Evolutionary conservation across 2,329 filamentous ascomycete genomes (phyloP), one percentile per base, ranked within the genome.

Genomic region (Fusarium clavum): DNA sequence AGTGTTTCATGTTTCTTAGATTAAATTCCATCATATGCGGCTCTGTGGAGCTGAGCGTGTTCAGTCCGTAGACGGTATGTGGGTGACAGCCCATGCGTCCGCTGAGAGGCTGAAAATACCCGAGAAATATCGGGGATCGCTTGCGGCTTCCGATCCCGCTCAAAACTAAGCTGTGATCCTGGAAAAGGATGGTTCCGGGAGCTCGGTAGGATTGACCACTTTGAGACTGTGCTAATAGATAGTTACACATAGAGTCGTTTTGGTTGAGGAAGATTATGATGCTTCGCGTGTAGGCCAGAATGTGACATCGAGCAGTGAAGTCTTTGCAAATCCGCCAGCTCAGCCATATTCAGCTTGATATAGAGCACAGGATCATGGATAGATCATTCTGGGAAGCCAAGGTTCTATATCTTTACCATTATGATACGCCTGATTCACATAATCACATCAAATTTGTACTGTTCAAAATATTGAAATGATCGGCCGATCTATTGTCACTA

Each of bases 401-500:
- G 5, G 34, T n/a, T 38, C 18, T 38, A 38, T 11, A n/a, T 16
- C 3, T 11, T 1, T 5, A n/a, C 18, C 9, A 38, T 38, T 9
- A 34, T 18, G 16, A 18, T 18, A 18, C 32, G 18, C 9, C 16
- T 10, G 5, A 34, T 10, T 34, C 16, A 34, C 16, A 34, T 10
- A 9, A 34, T 18, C 32, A 18, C 16, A n/a, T 38, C 10, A 38
- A n/a, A 10, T 38, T 18, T 38, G 16, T n/a, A n/a, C 1, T 38
- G 18, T 38, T 38, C 16, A 38, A n/a, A 11, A 38, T n/a, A 5
- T 60, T 46, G 16, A 14, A 25, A 45, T 51, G 55, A 61, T 60
- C 58, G 58, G 58, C 58, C 58, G 58, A 61, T 61, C 55, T 60
- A 60, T 61, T 60, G 44, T 34, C 16, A 25, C n/a, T 61, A 30